These are phyloP conservation scores for Phylloporus arenicola DNA, from an alignment of 768 basidiomycete genomes.

Conservation along the genomic window DNA sequence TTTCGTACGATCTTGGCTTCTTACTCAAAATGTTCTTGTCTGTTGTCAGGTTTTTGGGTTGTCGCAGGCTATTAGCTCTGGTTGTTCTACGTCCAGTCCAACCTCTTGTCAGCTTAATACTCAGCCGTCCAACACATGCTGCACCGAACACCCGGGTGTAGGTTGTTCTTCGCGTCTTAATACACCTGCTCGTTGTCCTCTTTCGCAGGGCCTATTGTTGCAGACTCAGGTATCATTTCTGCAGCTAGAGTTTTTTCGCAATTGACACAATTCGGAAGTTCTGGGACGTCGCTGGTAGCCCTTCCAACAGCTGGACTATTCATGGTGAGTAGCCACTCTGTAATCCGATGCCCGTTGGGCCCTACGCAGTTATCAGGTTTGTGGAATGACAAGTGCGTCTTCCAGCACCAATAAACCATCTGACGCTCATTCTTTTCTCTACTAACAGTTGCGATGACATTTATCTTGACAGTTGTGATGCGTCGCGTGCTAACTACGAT, in stretches of 20 bases:
- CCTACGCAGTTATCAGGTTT: constrained; percentile 38
- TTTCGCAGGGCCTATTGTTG: constrained; percentile 49
- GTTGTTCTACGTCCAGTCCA: constrained; percentile 46
- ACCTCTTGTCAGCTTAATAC: constrained; percentile 58
- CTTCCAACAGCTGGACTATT: constrained; percentile 66
- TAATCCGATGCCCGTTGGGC: not conserved
- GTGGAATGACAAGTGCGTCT: constrained; percentile 60
- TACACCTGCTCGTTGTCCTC: not conserved
- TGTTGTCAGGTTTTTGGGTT: constrained; percentile 19
- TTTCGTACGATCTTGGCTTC: not conserved
- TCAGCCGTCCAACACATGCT: constrained; percentile 45
- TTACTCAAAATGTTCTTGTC: constrained; percentile 6
- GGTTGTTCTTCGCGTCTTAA: constrained; percentile 17
- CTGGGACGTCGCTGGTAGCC: constrained; percentile 71
- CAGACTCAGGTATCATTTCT: constrained; percentile 47
- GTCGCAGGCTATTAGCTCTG: constrained; percentile 35
- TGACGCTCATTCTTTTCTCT: not conserved
- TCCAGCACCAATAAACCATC: not conserved
- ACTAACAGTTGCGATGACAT: constrained; percentile 49
- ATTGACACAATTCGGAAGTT: constrained; percentile 39
- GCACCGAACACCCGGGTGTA: constrained; percentile 63
- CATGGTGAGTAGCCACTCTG: constrained; percentile 44
- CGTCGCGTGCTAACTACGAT: constrained; percentile 41
- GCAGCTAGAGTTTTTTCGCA: not conserved
- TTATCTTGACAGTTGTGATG: constrained; percentile 33